phyloP scores from a whole-genome alignment of 805 yeast species.

The Tetrapisispora namnaoensis region DNA sequence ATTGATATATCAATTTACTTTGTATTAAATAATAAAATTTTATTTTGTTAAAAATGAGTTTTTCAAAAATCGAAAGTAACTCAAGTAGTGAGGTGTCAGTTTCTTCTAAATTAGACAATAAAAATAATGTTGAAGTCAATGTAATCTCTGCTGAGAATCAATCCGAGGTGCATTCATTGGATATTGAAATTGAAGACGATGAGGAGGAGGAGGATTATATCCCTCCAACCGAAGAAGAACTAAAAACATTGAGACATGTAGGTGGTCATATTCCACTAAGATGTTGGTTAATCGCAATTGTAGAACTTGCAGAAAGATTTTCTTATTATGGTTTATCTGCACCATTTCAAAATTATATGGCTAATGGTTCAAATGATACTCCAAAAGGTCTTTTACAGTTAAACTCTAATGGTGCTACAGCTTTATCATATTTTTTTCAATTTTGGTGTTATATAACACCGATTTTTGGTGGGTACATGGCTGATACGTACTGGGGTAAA shows the following conservation, averaged over 20 bases:
- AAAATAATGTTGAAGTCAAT: background rate
- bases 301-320: slow-evolving; percentile 74
- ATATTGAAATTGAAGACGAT: background rate
- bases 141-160: background rate
- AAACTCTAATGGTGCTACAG: slow-evolving; percentile 57
- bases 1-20: too few species aligned
- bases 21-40: too few species aligned
- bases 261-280: slow-evolving; percentile 40
- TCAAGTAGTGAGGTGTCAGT: background rate
- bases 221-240: slow-evolving; percentile 25
- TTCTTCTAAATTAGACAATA: slow-evolving; percentile 27
- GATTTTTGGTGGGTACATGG: slow-evolving; percentile 60
- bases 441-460: slow-evolving; percentile 81
- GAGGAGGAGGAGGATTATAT: slow-evolving; percentile 5
- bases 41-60: background rate
- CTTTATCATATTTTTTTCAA: slow-evolving; percentile 66
- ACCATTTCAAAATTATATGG: slow-evolving; percentile 74
- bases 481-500: slow-evolving; percentile 70
- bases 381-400: slow-evolving; percentile 48
- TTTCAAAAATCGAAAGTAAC: background rate
- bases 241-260: slow-evolving; percentile 22
- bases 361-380: slow-evolving; percentile 36
- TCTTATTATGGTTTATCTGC: slow-evolving; percentile 71
- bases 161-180: background rate
- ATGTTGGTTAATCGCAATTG: slow-evolving; percentile 46